These are phyloP conservation scores for Fagopyrum homotropicum DNA, from an alignment of 148 eudicot genomes.

Conservation along the genomic window DNA sequence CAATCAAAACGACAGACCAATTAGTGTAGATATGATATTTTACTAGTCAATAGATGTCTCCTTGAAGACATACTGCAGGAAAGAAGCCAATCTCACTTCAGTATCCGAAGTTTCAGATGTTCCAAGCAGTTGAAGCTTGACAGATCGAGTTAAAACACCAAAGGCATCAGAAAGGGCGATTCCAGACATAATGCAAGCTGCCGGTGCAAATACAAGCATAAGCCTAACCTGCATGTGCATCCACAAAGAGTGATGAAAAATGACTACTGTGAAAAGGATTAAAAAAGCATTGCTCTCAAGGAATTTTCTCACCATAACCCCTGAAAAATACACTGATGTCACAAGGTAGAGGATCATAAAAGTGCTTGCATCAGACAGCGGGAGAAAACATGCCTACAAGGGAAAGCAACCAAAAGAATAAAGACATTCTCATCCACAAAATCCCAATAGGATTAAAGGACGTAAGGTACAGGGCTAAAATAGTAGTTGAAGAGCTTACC, in stretches of 20 bases:
- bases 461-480: neutral
- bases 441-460: neutral
- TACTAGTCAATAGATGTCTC: neutral
- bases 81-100: slow-evolving; percentile 37
- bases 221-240: slow-evolving; percentile 62
- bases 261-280: neutral
- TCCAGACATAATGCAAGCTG: slow-evolving; percentile 97
- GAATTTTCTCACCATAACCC: slow-evolving; percentile 73
- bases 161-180: slow-evolving; percentile 96
- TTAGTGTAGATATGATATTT: neutral
- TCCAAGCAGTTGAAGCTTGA: slow-evolving; percentile 63
- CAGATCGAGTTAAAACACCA: slow-evolving; percentile 73
- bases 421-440: slow-evolving; percentile 2
- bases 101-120: slow-evolving; percentile 27
- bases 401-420: slow-evolving; percentile 12
- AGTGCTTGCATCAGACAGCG: slow-evolving; percentile 95
- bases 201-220: slow-evolving; percentile 99
- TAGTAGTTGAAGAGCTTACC: slow-evolving; percentile 41
- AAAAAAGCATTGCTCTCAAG: neutral
- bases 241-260: neutral
- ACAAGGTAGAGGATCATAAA: slow-evolving; percentile 85
- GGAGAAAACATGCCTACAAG: slow-evolving; percentile 83
- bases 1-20: slow-evolving; percentile 10
- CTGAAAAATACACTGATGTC: slow-evolving; percentile 91
- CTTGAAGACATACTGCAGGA: neutral